Evolutionary conservation across 1,139 yeast species (phyloP), one percentile per base, ranked within the genome.

Genomic region (Citeromyces siamensis): DNA sequence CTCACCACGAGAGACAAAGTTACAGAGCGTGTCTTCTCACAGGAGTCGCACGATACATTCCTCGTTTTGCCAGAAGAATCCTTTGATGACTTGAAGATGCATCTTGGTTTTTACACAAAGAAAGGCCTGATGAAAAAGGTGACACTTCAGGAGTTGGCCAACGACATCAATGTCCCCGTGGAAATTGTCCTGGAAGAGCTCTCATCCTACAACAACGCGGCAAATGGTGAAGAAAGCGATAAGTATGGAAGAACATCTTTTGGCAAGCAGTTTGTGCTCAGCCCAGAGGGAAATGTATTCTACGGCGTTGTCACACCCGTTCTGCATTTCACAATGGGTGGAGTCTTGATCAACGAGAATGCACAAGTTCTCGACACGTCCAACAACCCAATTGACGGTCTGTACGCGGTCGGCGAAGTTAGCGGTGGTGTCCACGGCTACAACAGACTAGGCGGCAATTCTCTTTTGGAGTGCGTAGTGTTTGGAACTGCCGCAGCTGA

Each of bases 251-350:
- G 57, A 27, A 79, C 72, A 44, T 59, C 64, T 5, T 70, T 52
- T 45, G 75, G 74, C 14, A 72, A 73, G 49, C 56, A 60, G 41
- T 71, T 51, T 44, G 73, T 68, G 55, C 71, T 74, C 20, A 66
- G 67, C 29, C 60, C 71, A 5, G 76, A 75, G 6, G 59, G 67
- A 38, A 56, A 53, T 17, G 36, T 51, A 14, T 52, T 48, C 37
- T 70, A 68, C 47, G 72, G 70, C 20, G 71, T 79, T 1, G 68
- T 80, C 35, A 79, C 90, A 2, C 74, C 93, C 31, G 93, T 82
- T 2, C 71, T 83, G 31, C 94, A 83, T 52, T 83, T 81, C 59
- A 81, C 94, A 6, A 79, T 82, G 86, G 94, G 94, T 26, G 94
- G 94, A 33, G 77, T 80, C 23, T 72, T 72, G 51, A 77, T 80